Evolutionary conservation across 371 early-diverging fungal genomes (phyloP), one percentile per base, ranked within the genome.

Genomic region (Lichtheimia hyalospora): DNA sequence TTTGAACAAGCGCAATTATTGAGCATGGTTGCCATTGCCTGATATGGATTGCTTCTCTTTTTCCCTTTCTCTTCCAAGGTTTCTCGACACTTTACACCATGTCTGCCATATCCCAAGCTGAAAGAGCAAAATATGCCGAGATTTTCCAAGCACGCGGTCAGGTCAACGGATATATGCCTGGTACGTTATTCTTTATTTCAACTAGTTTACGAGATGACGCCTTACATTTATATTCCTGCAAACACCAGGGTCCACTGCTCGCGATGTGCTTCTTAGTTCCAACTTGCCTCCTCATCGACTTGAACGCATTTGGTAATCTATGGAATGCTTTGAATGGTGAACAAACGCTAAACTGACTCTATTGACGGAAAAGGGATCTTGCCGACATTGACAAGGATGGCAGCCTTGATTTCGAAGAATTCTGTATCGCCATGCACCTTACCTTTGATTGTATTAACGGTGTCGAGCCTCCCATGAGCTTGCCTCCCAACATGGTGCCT

Each of bases 361-460:
- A 16, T 13, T n/a, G n/a, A n/a, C n/a, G n/a, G n/a, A 39, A 10
- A 44, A 87, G 92, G 92, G 89, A 88, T 65, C 84, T 95, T 41
- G 86, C 94, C 20, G 95, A 95, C 62, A 93, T 92, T 60, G 92
- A 92, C 69, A 86, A 89, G 69, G 95, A 95, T 71, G 95, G 95
- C 13, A 85, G 81, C 51, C 84, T 95, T 61, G 94, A 93, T 64
- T 84, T 89, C 64, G 93, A 93, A 72, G 95, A 95, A 73, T 95
- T 94, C 71, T 86, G 91, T 64, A 77, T 95, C 48, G 93, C 94
- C 0, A 87, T 92, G 80, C 89, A 89, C 61, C 77, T 92, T 20
- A 86, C 89, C 5, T 89, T 89, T 60, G 84, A 82, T 25, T 72
- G 88, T 44, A 81, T 89, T 48, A 81, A 84, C 61, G 83, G 83